Base-by-base conservation (phyloP, 1,284 basidiomycete genomes). In the Wallemia mellicola region DNA sequence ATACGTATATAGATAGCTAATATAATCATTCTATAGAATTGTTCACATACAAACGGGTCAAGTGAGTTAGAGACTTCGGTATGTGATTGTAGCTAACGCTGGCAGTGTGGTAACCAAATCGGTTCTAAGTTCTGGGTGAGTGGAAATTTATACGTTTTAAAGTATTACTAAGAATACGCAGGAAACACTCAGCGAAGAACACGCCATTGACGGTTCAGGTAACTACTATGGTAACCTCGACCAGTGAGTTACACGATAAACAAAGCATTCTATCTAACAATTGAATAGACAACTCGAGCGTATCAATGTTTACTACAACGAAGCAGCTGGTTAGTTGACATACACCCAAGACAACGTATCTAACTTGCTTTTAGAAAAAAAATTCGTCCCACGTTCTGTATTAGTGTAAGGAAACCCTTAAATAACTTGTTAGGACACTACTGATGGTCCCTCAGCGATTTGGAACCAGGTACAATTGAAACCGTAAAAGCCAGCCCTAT, bases 31-130 rank as follows among this genome's bases (percentile, higher is more conserved):
- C 86, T 82, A 86, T 77, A 87, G 91, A 80, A 91, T 92, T 73
- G 87, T 92, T 70, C 88, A 92, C 75, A 79, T 92, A 68, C 88
- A 92, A 73, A 91, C 88, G 67, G 87, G 87, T 75, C 85, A 88
- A 80, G 83, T 84, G 67, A 67, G 77, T 70, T 54, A 54, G 57
- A 63, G 38, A 27, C 32, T 57, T 26, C 59, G 26, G 58, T 33
- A 59, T 28, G 17, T n/a, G 27, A 33, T 19, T 54, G 22, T n/a
- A 24, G 38, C 57, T 56, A 19, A 25, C 58, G 30, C 27, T 58
- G 25, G 58, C 59, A 72, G 85, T 91, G 88, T 71, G 88, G 88
- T 78, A 92, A 92, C 83, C 87, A 92, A 76, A 91, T 92, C 69
- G 86, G 86, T 86, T 67, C 63, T 77, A 66, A 63, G 66, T 66